These are phyloP conservation scores for Aurinia saxatilis DNA, from an alignment of 345 rosid species.

Conservation along the genomic window DNA sequence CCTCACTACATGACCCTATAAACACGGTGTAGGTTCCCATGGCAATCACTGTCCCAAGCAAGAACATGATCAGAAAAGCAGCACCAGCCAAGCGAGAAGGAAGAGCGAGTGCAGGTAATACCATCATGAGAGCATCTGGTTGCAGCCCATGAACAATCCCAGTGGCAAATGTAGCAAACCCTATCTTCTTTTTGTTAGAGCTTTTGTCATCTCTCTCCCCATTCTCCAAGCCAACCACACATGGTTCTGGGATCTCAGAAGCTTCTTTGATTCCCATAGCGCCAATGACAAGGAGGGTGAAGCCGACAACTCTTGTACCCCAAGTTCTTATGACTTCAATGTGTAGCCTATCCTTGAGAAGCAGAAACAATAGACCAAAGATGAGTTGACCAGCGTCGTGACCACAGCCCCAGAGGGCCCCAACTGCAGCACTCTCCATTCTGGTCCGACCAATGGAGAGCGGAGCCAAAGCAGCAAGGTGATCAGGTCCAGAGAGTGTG, in stretches of 20 bases:
- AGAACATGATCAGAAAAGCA: conserved; percentile 83
- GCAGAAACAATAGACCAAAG: conserved; percentile 68
- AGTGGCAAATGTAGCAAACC: conserved; percentile 94
- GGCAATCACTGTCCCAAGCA: conserved; percentile 82
- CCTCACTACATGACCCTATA: conserved; percentile 83
- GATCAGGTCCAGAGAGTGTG: conserved; percentile 94
- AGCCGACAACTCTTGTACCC: conserved; percentile 90
- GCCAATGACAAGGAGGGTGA: conserved; percentile 76
- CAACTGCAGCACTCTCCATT: conserved; percentile 87
- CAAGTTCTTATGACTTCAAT: conserved; percentile 78
- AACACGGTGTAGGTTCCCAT: conserved; percentile 98
- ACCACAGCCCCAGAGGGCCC: conserved; percentile 99
- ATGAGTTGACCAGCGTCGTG: conserved; percentile 94
- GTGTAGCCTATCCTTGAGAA: conserved; percentile 79
- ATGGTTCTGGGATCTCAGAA: conserved; percentile 69
- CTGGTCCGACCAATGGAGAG: conserved; percentile 82
- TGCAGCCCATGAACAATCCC: conserved; percentile 93
- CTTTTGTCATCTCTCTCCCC: conserved; percentile 54
- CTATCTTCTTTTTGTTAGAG: conserved; percentile 71
- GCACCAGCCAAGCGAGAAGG: conserved; percentile 91
- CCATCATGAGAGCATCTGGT: conserved; percentile 97
- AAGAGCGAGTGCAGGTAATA: conserved; percentile 89
- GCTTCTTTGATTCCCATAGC: conserved; percentile 88
- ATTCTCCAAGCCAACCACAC: conserved; percentile 58
- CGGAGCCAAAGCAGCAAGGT: conserved; percentile 96